Evolutionary conservation across 148 eudicot species (phyloP), one percentile per base, ranked within the genome.

Genomic region (Limonium bicolor): DNA sequence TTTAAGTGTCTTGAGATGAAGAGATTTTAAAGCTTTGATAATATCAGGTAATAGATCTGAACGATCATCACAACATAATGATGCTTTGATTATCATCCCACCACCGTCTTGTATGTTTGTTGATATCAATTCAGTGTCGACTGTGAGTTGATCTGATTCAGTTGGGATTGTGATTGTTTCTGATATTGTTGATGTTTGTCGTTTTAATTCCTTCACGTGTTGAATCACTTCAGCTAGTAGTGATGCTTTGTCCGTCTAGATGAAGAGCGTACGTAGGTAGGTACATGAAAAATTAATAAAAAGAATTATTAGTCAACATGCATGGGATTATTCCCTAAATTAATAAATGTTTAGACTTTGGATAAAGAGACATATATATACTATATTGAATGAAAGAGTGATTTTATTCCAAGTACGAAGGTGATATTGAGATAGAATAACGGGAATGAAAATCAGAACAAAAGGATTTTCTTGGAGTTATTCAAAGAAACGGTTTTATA

Each of bases 201-300:
- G 66, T 41, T 81, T 72, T 2, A 92, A 77, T 71, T 92, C 99
- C 70, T 92, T 92, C 67, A 92, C 88, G 30, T 92, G 99, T 41
- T 85, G 94, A 53, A 92, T 85, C 45, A 92, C 99, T 42, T 92
- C 99, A 1, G 99, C 99, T 41, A 92, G 78, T 58, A 92, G 60
- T 39, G 99, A 92, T 40, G 99, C 99, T 61, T 92, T 92, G 66
- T 92, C 99, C 34, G 99, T 92, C 99, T 92, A 50, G 16, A 35
- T 6, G 6, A 36, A 31, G 40, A 40, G 17, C 14, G 10, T 10
- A 38, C 10, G 20, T 8, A 3, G 14, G 24, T 20, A 7, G 1
- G 4, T 4, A 29, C 20, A 18, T 6, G 10, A 51, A 8, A 6
- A 9, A 19, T 20, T 2, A 21, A 32, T 2, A 40, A 20, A 20